phyloP scores from a whole-genome alignment of 208 protist species.

The Wallacemonas sp. region DNA sequence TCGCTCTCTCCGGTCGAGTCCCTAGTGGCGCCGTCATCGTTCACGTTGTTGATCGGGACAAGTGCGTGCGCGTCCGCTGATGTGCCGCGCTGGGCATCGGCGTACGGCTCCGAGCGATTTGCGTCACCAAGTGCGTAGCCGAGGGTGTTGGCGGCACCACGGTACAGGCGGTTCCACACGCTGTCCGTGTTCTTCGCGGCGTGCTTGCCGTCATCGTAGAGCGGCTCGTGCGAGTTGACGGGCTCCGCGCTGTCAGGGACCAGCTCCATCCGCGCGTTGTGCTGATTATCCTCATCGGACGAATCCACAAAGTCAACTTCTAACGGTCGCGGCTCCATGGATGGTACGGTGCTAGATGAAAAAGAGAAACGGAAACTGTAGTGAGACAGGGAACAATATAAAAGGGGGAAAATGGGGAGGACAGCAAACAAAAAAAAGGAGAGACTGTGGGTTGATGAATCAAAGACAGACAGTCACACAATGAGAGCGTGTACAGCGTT shows the following conservation, averaged over 20 bases:
- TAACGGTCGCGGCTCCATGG: slow-evolving; percentile 23
- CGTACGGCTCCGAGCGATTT: neutral
- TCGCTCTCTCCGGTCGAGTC: neutral
- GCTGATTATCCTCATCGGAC: slow-evolving; percentile 63
- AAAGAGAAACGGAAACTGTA: no score
- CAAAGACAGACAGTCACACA: no score
- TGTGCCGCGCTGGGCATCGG: no score
- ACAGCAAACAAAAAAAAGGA: neutral
- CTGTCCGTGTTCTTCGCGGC: no score
- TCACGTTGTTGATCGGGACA: slow-evolving; percentile 6
- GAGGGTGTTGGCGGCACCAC: neutral
- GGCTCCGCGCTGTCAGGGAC: slow-evolving; percentile 12
- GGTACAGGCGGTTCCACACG: neutral
- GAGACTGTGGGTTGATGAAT: no score
- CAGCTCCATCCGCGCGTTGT: slow-evolving; percentile 42
- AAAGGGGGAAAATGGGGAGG: no score
- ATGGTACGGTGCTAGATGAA: no score
- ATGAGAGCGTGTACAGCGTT: no score
- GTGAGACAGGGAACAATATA: neutral
- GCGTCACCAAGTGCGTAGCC: neutral
- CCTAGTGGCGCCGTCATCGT: slow-evolving; percentile 12
- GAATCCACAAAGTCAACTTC: slow-evolving; percentile 69
- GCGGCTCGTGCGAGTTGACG: neutral
- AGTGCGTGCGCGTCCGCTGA: neutral
- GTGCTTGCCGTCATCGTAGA: slow-evolving; percentile 4